Percentiles rank a stretch among this genome's conserved stretches.
Evolutionary conservation across 2,329 filamentous ascomycete genomes (phyloP).

Genomic region (Fusarium mexicanum): DNA sequence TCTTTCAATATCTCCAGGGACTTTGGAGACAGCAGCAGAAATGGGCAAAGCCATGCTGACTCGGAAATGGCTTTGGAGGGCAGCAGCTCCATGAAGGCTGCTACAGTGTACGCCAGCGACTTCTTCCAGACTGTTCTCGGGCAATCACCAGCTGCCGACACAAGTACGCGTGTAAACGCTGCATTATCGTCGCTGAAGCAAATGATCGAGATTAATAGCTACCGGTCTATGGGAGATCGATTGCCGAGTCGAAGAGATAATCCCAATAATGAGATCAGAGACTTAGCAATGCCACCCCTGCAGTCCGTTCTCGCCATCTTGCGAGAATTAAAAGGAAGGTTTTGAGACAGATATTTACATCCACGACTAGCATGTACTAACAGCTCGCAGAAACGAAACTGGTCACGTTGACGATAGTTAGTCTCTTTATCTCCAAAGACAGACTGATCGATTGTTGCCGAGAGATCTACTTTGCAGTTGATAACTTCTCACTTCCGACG

Average conservation of each 20-base stretch:
- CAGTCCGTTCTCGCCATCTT: background rate
- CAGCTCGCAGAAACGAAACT: background rate
- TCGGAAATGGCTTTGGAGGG: background rate
- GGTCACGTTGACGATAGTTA: background rate
- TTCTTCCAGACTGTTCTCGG: background rate
- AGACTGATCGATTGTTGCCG: background rate
- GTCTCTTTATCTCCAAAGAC: background rate
- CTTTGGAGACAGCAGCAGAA: background rate
- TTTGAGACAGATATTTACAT: too few species aligned
- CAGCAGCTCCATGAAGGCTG: background rate
- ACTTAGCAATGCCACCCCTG: background rate
- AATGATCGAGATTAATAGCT: background rate
- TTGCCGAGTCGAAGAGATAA: background rate
- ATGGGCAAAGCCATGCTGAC: background rate
- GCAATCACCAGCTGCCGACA: background rate
- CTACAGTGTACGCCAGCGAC: background rate
- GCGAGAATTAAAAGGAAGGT: background rate
- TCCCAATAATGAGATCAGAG: background rate
- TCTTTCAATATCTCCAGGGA: background rate
- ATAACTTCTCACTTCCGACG: background rate
- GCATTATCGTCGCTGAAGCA: background rate
- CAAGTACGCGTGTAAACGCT: background rate
- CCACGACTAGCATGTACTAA: too few species aligned
- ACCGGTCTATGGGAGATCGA: background rate
- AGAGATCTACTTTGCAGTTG: background rate